Base-by-base conservation (phyloP, 768 basidiomycete species). In the Chiua virens region DNA sequence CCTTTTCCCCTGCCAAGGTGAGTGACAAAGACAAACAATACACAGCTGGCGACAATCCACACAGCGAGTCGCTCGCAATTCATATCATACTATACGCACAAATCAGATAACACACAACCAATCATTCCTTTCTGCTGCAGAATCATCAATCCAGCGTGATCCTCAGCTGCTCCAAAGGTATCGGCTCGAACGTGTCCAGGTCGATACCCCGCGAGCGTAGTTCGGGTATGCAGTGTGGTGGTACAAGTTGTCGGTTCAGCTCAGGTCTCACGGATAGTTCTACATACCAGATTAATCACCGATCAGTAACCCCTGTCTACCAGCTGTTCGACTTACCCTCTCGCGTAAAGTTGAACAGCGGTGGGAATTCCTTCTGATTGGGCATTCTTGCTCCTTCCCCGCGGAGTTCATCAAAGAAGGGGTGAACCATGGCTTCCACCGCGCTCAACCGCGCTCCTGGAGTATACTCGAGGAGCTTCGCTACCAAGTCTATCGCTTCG, bases 221-320 rank as follows among this genome's bases (percentile, higher is more conserved):
- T 78, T 92, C 92, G 58, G 85, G 74, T 80, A 98, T 93, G 72
- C 85, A 88, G 73, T 92, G 85, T 61, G 82, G 75, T 47, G 97
- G 97, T 49, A 98, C 93, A 47, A 99, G 83, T 74, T 86, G 84
- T 58, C 84, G 86, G 71, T 89, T 96, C 62, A 99, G 75, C 67
- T 98, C 97, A 47, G 97, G 96, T 56, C 94, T 87, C 63, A 97
- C 87, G 48, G 96, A 98, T 37, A 99, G 82, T 75, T 99, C 97
- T 95, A 75, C 18, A 44, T 25, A 48, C 54, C 15, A 56, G 48
- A 18, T 7, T 47, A 45, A 52, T 5, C 46, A 44, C 52, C 27
- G 55, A 44, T 39, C 57, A 28, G 8, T 14, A 35, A 15, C 14
- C n/a, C 34, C 18, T 9, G 0, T 13, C 13, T 45, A 40, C 32